Evolutionary conservation across 225 moss, liverwort and hornwort species (phyloP), one percentile per base, ranked within the genome.

Genomic region (Antitrichia curtipendula): DNA sequence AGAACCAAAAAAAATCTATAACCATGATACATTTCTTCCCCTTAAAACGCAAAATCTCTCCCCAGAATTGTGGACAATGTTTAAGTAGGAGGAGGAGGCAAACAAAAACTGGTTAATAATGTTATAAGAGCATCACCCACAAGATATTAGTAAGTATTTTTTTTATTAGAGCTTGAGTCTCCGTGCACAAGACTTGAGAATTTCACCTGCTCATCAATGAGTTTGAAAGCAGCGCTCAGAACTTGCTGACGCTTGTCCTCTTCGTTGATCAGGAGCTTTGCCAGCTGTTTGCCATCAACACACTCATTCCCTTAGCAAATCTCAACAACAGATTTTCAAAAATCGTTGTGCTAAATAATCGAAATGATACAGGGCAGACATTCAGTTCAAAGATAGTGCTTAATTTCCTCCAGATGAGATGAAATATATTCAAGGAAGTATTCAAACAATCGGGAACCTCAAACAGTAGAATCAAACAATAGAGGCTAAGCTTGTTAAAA

Each of bases 151-250:
- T 49, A 36, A 45, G 47, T 12, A 77, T 60, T 71, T 38, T 80
- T n/a, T n/a, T n/a, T n/a, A n/a, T n/a, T 31, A 68, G 47, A 83
- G 87, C 28, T 76, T 36, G 57, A 57, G 27, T 58, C 58, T 78
- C 22, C 58, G n/a, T 11, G 17, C 62, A 57, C 79, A 83, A 29
- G 23, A n/a, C 70, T 71, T 78, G 17, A 78, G 38, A 64, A 58
- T 80, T 75, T 81, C 78, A 95, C 96, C 89, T 95, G 91, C 16
- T 92, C 94, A 63, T 99, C 98, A 74, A 99, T 93, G 49, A 97
- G 91, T 68, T 88, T 85, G 88, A 99, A 99, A 75, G 94, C 95
- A 83, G 91, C 87, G 74, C 84, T 90, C 85, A 99, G 82, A 83
- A 97, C 91, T 54, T 47, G 84, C 54, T 91, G 92, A 84, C 96